Conservation (phyloP, 2,329 filamentous ascomycete genomes). For the Fusarium tanahbumbuense region DNA sequence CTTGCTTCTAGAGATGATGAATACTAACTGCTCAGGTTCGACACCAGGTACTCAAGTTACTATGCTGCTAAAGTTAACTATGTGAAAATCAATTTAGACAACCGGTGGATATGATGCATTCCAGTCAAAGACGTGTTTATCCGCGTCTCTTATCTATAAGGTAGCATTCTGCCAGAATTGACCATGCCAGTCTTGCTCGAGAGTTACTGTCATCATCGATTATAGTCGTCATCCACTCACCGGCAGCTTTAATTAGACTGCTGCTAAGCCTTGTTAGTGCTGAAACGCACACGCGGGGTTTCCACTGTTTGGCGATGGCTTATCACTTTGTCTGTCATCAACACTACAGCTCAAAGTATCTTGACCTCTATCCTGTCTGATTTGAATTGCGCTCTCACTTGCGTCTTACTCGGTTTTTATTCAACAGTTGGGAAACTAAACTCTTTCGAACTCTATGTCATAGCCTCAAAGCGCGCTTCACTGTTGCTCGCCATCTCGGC, state of each 20-base stretch:
- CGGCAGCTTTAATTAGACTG: constrained; percentile 6
- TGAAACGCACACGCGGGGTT: constrained; percentile 28
- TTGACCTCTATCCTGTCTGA: neutral
- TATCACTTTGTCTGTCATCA: constrained; percentile 15
- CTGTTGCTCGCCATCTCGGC: neutral
- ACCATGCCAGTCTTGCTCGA: neutral
- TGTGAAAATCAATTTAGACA: neutral
- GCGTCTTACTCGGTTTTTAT: neutral
- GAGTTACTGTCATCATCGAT: constrained; percentile 34
- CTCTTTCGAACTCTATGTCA: neutral
- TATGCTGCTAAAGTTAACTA: neutral
- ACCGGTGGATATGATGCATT: neutral
- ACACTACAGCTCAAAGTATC: neutral
- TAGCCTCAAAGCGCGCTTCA: neutral
- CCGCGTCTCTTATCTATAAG: neutral
- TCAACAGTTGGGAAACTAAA: neutral
- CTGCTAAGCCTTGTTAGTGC: constrained; percentile 30
- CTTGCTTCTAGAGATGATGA: neutral
- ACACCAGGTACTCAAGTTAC: neutral
- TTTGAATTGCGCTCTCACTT: neutral
- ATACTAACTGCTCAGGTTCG: neutral
- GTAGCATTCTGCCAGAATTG: neutral
- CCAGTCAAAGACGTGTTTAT: neutral
- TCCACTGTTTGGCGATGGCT: constrained; percentile 3
- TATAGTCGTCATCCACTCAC: constrained; percentile 26